Conservation (phyloP, 495 filamentous ascomycete genomes). For the Daldinia caldariorum region DNA sequence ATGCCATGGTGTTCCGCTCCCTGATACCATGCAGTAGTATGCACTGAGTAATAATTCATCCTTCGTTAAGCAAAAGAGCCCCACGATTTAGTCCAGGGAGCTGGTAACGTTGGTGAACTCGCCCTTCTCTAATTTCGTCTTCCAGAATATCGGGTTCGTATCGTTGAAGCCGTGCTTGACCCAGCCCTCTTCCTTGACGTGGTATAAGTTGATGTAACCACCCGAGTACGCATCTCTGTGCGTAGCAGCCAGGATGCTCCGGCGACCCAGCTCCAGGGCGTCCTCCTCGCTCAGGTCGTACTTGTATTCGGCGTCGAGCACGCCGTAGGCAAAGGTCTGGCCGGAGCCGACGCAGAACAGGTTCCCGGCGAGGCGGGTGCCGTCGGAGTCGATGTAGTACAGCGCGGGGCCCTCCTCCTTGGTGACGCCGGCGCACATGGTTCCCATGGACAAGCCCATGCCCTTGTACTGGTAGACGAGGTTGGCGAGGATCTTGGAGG, state of each 20-base stretch:
- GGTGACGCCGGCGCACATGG: conserved; percentile 98
- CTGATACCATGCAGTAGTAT: background rate
- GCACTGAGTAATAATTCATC: background rate
- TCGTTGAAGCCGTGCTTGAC: conserved; percentile 97
- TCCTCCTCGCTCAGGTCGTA: conserved; percentile 88
- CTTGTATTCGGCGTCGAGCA: conserved; percentile 91
- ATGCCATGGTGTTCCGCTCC: background rate
- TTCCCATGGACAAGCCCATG: conserved; percentile 97
- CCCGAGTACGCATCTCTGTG: conserved; percentile 98
- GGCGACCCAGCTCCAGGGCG: conserved; percentile 86
- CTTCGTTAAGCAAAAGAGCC: background rate
- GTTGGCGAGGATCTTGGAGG: conserved; percentile 98
- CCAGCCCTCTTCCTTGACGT: conserved; percentile 98
- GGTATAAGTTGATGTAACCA: conserved; percentile 98
- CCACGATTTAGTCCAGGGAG: conserved; percentile 63
- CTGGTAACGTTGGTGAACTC: conserved; percentile 98
- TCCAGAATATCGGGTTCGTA: conserved; percentile 98
- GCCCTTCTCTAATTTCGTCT: conserved; percentile 96
- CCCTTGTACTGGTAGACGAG: conserved; percentile 98
- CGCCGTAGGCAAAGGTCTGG: conserved; percentile 98
- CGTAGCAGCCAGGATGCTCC: conserved; percentile 95
- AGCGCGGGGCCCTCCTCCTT: conserved; percentile 95
- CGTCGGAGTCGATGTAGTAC: conserved; percentile 99
- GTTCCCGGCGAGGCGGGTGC: conserved; percentile 90
- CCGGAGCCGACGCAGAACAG: conserved; percentile 98